Percentiles rank a stretch among this genome's conserved stretches.
phyloP scores from a whole-genome alignment of 805 yeast genomes.

The Wickerhamomyces rabaulensis region DNA sequence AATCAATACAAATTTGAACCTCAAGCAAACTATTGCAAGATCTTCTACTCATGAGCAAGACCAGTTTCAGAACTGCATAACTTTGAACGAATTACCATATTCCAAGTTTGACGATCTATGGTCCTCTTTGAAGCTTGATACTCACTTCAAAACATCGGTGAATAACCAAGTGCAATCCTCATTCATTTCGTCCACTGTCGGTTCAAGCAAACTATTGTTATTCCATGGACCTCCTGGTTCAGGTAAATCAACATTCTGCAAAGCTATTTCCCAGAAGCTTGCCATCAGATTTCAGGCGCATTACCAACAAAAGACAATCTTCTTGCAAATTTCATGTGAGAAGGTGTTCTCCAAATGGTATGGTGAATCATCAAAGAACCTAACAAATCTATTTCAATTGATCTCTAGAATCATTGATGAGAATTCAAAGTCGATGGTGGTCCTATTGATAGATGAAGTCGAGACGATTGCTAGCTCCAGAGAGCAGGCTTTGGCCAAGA shows the following conservation, averaged over 20 bases:
- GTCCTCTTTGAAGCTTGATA: constrained; percentile 30
- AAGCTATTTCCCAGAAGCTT: constrained; percentile 35
- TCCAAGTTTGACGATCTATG: constrained; percentile 27
- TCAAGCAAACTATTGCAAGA: constrained; percentile 8
- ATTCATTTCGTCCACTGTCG: constrained; percentile 11
- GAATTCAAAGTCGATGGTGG: constrained; percentile 21
- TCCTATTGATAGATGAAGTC: constrained; percentile 40
- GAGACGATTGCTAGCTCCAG: constrained; percentile 41
- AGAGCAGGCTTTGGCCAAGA: constrained; percentile 26
- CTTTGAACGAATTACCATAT: constrained; percentile 26
- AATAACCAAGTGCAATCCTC: constrained; percentile 17
- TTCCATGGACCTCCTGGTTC: constrained; percentile 44
- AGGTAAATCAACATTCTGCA: constrained; percentile 40
- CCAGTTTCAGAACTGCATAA: constrained; percentile 5
- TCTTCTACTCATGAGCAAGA: constrained; percentile 1
- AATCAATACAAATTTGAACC: not conserved
- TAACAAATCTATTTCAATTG: constrained; percentile 31
- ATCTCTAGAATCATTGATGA: constrained; percentile 23
- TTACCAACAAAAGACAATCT: constrained; percentile 21
- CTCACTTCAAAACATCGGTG: constrained; percentile 26
- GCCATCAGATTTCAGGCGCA: constrained; percentile 20
- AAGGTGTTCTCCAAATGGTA: constrained; percentile 40
- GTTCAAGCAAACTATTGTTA: constrained; percentile 17
- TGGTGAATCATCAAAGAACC: constrained; percentile 41
- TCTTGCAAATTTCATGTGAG: constrained; percentile 39